Evolutionary conservation across 192 early-diverging fungal genomes (phyloP).

Genomic region (Backusella morwellensis): DNA sequence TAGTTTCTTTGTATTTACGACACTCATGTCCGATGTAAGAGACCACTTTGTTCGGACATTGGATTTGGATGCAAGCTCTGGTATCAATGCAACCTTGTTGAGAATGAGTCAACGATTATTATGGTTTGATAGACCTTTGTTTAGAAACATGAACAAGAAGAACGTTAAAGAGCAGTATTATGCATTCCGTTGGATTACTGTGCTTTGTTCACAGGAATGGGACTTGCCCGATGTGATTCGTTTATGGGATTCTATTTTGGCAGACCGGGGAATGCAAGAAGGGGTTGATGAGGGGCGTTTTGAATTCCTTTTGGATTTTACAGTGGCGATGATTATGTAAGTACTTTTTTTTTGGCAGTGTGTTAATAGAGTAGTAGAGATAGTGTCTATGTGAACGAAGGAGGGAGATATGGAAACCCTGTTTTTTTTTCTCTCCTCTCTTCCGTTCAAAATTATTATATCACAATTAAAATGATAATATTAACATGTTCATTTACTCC

Average conservation of each 20-base stretch:
- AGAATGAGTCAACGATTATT: conserved; percentile 52
- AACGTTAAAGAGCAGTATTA: conserved; percentile 68
- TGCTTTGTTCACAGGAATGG: conserved; percentile 72
- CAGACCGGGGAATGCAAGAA: conserved; percentile 52
- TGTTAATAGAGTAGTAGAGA: not conserved
- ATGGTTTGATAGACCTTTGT: conserved; percentile 54
- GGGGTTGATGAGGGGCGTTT: conserved; percentile 41
- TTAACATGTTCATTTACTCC: not conserved
- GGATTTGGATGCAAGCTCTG: conserved; percentile 56
- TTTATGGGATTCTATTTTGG: conserved; percentile 78
- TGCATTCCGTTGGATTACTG: conserved; percentile 79
- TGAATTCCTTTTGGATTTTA: conserved; percentile 74
- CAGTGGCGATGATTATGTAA: conserved; percentile 68
- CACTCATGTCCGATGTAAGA: conserved; percentile 63
- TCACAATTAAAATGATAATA: not conserved
- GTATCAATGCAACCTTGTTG: conserved; percentile 57
- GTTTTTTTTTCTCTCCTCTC: not conserved
- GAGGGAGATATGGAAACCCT: not conserved
- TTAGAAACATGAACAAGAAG: conserved; percentile 53
- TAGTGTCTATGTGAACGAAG: not conserved
- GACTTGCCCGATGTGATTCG: conserved; percentile 72
- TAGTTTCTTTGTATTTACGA: conserved; percentile 71
- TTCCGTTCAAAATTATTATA: not conserved
- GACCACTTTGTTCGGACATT: conserved; percentile 78
- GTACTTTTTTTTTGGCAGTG: conserved; percentile 3